Percentiles rank a stretch among this genome's conserved stretches.
These are phyloP conservation scores for Drosera capensis DNA, from an alignment of 148 eudicot genomes.

Conservation along the genomic window DNA sequence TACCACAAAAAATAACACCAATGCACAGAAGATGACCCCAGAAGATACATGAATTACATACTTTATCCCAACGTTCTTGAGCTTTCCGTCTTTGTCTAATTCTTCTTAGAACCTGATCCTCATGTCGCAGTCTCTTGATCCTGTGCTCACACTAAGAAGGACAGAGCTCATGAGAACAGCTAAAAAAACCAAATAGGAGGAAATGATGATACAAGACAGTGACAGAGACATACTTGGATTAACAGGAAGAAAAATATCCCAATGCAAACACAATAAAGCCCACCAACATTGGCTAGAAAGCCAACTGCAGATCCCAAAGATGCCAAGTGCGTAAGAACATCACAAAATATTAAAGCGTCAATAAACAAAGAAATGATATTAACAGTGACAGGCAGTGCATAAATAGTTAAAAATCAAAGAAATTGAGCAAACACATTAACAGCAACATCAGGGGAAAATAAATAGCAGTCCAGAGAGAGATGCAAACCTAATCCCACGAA, in stretches of 20 bases:
- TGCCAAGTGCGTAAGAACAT: slow-evolving; percentile 16
- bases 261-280: slow-evolving; percentile 75
- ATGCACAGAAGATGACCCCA: neutral
- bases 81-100: slow-evolving; percentile 59
- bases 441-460: neutral
- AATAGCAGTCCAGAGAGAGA: neutral
- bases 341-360: too few species aligned
- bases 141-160: slow-evolving; percentile 55
- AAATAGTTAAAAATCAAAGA: too few species aligned
- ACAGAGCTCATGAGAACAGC: neutral
- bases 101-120: slow-evolving; percentile 47
- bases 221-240: slow-evolving; percentile 57
- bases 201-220: neutral
- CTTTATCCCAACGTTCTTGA: slow-evolving; percentile 79
- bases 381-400: too few species aligned
- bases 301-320: slow-evolving; percentile 58
- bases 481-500: slow-evolving; percentile 75
- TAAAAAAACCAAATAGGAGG: neutral
- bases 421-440: too few species aligned
- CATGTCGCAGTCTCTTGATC: slow-evolving; percentile 63
- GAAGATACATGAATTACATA: slow-evolving; percentile 12
- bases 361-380: too few species aligned
- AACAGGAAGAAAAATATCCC: slow-evolving; percentile 64
- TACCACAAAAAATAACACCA: neutral
- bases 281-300: slow-evolving; percentile 91